These are phyloP conservation scores for Spergularia marina DNA, from an alignment of 148 eudicot species.

Conservation along the genomic window DNA sequence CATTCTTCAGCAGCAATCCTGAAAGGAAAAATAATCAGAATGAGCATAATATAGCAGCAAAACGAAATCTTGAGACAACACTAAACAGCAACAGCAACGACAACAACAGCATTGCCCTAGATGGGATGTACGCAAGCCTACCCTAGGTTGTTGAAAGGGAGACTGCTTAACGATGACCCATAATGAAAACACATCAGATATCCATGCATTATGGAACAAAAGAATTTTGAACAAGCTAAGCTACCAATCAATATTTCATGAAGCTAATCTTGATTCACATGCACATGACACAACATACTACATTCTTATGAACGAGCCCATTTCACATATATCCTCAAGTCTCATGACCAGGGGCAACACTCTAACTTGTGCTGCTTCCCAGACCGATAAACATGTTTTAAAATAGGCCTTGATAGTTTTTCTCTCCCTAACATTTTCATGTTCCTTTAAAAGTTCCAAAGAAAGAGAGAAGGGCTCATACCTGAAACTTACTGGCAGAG, in stretches of 20 bases:
- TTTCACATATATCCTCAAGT: not conserved
- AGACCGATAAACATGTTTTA: not conserved
- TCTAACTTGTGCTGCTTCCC: conserved; percentile 3
- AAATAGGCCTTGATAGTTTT: not conserved
- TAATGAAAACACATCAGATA: not conserved
- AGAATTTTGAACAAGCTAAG: not conserved
- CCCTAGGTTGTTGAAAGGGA: too few species aligned
- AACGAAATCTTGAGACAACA: not conserved
- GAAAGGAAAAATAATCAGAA: not conserved
- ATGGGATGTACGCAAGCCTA: too few species aligned
- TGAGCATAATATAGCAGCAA: not conserved
- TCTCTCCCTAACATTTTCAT: not conserved
- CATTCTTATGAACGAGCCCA: not conserved
- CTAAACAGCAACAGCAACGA: not conserved
- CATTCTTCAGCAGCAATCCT: conserved; percentile 10
- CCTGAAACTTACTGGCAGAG: conserved; percentile 19
- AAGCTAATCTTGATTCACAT: not conserved
- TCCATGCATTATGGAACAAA: not conserved
- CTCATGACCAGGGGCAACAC: not conserved
- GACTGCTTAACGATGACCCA: too few species aligned
- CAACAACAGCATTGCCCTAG: too few species aligned
- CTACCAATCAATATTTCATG: not conserved
- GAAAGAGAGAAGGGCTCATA: conserved; percentile 19
- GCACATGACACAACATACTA: not conserved
- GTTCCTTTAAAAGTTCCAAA: not conserved